phyloP scores from a whole-genome alignment of 2,329 filamentous ascomycete genomes.

The Claviceps sp. region DNA sequence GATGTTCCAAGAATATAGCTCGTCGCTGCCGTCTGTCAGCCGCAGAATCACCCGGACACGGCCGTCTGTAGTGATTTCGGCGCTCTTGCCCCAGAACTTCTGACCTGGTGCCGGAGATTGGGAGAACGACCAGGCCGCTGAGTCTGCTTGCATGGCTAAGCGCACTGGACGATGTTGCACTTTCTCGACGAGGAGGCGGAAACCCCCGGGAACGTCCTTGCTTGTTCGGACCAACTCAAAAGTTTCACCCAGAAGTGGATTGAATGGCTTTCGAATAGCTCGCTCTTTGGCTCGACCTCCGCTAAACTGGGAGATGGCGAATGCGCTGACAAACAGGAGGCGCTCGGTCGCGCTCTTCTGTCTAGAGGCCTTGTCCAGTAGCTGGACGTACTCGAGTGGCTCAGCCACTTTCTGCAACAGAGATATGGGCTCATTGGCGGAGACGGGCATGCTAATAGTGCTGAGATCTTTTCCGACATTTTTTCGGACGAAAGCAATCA shows the following conservation, averaged over 20 bases:
- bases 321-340: slow-evolving; percentile 74
- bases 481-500: slow-evolving; percentile 90
- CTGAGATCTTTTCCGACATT: slow-evolving; percentile 97
- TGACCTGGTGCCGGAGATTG: slow-evolving; percentile 83
- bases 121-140: slow-evolving; percentile 69
- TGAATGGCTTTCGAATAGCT: slow-evolving; percentile 90
- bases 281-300: slow-evolving; percentile 75
- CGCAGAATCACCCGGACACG: slow-evolving; percentile 65
- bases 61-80: slow-evolving; percentile 87
- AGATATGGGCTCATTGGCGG: slow-evolving; percentile 85
- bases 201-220: slow-evolving; percentile 55
- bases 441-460: slow-evolving; percentile 94
- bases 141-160: slow-evolving; percentile 86
- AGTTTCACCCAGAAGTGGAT: slow-evolving; percentile 90
- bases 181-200: slow-evolving; percentile 89
- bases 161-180: slow-evolving; percentile 85
- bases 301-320: slow-evolving; percentile 80
- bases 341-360: slow-evolving; percentile 51
- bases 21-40: slow-evolving; percentile 51
- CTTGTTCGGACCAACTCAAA: slow-evolving; percentile 85
- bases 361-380: slow-evolving; percentile 64
- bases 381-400: slow-evolving; percentile 76
- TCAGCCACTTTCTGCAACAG: slow-evolving; percentile 81
- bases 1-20: slow-evolving; percentile 77
- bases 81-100: slow-evolving; percentile 98